Evolutionary conservation across 441 rosid genomes (phyloP).

Genomic region (Erodium texanum): DNA sequence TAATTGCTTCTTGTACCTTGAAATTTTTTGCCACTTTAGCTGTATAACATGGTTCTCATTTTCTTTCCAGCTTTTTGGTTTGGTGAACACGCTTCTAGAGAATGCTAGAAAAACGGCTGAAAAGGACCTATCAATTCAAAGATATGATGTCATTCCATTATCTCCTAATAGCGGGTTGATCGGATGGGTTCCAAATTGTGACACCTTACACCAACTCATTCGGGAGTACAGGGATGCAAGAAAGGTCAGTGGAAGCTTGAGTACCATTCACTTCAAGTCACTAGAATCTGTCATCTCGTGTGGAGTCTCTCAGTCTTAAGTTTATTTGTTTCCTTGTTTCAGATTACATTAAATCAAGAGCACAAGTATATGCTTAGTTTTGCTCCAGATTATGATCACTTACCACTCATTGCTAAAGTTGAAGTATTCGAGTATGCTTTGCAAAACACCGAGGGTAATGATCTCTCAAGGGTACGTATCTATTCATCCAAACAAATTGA

Average conservation of each 20-base stretch:
- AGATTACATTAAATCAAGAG: conserved; percentile 91
- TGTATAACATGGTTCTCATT: conserved; percentile 12
- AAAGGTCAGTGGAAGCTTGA: conserved; percentile 45
- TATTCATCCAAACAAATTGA: conserved; percentile 7
- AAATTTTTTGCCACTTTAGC: too few relatives aligned
- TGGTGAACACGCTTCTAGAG: conserved; percentile 89
- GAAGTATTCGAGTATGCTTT: conserved; percentile 93
- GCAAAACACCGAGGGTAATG: conserved; percentile 92
- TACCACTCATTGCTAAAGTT: conserved; percentile 88
- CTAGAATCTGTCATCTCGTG: conserved; percentile 2
- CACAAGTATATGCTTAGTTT: conserved; percentile 85
- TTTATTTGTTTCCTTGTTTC: conserved; percentile 20
- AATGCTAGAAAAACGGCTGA: conserved; percentile 87
- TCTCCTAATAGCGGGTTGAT: conserved; percentile 98
- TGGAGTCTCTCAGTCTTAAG: conserved; percentile 5
- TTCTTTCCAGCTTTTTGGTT: conserved; percentile 79
- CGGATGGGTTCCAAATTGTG: conserved; percentile 97
- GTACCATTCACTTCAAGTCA: conserved; percentile 14
- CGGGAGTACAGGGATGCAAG: conserved; percentile 93
- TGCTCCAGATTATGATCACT: conserved; percentile 91
- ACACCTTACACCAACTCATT: conserved; percentile 90
- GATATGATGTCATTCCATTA: conserved; percentile 87
- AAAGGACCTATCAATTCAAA: conserved; percentile 85
- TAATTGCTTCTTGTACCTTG: too few relatives aligned
- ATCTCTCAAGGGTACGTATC: conserved; percentile 75